Evolutionary conservation across 106 monocot genomes (phyloP).

Genomic region (Dioscorea zingiberensis): DNA sequence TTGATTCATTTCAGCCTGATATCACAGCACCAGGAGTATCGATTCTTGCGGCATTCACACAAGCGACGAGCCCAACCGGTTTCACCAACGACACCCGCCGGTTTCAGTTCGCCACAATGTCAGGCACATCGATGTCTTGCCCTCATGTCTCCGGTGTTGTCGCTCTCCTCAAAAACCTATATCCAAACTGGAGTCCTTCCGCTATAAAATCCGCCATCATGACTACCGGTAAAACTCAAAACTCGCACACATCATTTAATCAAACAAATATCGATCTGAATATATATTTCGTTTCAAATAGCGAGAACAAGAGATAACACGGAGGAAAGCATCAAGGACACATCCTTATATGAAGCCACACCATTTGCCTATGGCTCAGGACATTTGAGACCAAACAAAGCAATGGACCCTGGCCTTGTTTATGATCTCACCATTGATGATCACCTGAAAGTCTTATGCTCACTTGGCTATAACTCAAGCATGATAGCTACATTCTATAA

Average conservation of each 20-base stretch:
- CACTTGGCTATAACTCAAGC: slow-evolving; percentile 22
- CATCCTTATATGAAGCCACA: neutral
- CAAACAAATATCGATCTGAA: neutral
- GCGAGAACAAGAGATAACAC: slow-evolving; percentile 24
- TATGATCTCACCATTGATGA: slow-evolving; percentile 28
- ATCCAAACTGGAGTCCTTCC: slow-evolving; percentile 48
- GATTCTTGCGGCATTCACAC: slow-evolving; percentile 34
- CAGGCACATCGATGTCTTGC: slow-evolving; percentile 61
- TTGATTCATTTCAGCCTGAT: slow-evolving; percentile 38
- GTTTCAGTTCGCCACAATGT: slow-evolving; percentile 14
- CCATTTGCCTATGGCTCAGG: slow-evolving; percentile 44
- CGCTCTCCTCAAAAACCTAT: slow-evolving; percentile 40
- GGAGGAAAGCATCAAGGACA: neutral
- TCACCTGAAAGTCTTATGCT: slow-evolving; percentile 43
- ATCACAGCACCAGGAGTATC: slow-evolving; percentile 52
- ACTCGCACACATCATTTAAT: neutral
- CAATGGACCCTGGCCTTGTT: slow-evolving; percentile 47
- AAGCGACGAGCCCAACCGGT: neutral
- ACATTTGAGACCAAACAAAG: slow-evolving; percentile 31
- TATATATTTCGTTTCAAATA: neutral
- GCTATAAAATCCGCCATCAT: slow-evolving; percentile 50
- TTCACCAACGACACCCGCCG: slow-evolving; percentile 2
- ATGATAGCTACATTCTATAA: slow-evolving; percentile 4
- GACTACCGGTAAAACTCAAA: slow-evolving; percentile 37
- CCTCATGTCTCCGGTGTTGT: slow-evolving; percentile 39